Evolutionary conservation across 164 flowering plant genomes (phyloP), one percentile per base, ranked within the genome.

Genomic region (Annona squamosa): DNA sequence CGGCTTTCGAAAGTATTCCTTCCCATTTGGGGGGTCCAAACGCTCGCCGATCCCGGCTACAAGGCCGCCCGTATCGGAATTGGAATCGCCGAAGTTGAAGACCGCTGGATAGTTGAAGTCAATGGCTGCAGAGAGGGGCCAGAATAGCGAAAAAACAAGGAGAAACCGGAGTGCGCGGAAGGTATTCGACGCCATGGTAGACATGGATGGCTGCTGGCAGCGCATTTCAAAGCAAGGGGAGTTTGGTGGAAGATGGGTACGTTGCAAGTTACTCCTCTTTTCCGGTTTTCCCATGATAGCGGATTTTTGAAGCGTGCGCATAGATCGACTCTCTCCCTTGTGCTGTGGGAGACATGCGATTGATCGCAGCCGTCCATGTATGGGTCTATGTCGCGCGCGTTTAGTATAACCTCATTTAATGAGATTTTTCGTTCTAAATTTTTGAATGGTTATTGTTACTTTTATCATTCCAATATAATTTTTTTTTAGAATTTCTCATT

Each of bases 81-180:
- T 90, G 1, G 94, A 90, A 57, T 90, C 94, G 0, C 94, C 94
- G 18, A 90, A 88, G 80, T 90, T 90, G 83, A 90, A 88, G 56
- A 86, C 79, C 1, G 89, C 89, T 9, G 68, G 68, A 13, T 66
- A 66, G 3, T 42, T 66, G 46, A 66, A 66, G 43, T 66, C 48
- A 41, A 66, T 7, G n/a, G 68, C 48, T 3, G 5, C 2, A 17
- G 42, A 42, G n/a, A 9, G 44, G 43, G 48, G 68, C 43, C 45
- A 66, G 16, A 37, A 42, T 43, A 13, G 45, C 17, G 43, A 44
- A 13, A 4, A 42, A 5, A 42, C 12, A 4, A 44, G 4, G 18
- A 66, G 16, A 66, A 66, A 2, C 16, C 46, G 5, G 16, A 66
- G 43, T 46, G 4, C 12, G 46, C 12, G 43, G 18, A 44, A 66